Base-by-base conservation (phyloP, 1,139 yeast species). In the Yamadazyma taylorii region DNA sequence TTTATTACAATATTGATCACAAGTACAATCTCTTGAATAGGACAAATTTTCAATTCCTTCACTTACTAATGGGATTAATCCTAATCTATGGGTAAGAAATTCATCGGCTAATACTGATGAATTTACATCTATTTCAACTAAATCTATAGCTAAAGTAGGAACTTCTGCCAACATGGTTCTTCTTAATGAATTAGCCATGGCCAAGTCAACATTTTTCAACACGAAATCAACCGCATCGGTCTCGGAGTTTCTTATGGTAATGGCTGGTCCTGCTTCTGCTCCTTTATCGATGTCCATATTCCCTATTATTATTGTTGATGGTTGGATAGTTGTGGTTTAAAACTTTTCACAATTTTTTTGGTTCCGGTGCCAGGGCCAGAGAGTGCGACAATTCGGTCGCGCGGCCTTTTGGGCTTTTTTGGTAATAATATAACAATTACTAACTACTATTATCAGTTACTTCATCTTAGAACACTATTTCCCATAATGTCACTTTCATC, bases 31-130 rank as follows among this genome's bases (percentile, higher is more conserved):
- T 55, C 97, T 77, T 27, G 95, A 84, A 63, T 88, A 89, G 30
- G 84, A 75, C 47, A 87, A 62, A 43, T 78, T 71, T 40, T 89
- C 96, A 34, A 90, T 88, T 39, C 88, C 92, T 35, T 82, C 79
- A 52, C 95, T 83, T 46, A 84, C 84, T 37, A 92, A 69, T 1
- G 99, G 98, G 40, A 94, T 79, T 37, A 92, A 72, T 30, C 99
- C 99, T 45, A 92, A 66, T 56, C 99, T 73, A 61, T 92, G 99
- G 22, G 97, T 81, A 41, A 92, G 78, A 56, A 92, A 92, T 63
- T 92, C 99, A 61, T 92, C 99, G 2, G 98, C 98, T 48, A 92
- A 69, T 13, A 94, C 98, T 13, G 96, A 83, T 1, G 98, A 88
- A 65, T 92, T 92, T 42, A 79, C 80, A 54, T 89, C 96, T 46